Conservation (phyloP, 2,329 filamentous ascomycete genomes). For the Fusarium proliferatum region DNA sequence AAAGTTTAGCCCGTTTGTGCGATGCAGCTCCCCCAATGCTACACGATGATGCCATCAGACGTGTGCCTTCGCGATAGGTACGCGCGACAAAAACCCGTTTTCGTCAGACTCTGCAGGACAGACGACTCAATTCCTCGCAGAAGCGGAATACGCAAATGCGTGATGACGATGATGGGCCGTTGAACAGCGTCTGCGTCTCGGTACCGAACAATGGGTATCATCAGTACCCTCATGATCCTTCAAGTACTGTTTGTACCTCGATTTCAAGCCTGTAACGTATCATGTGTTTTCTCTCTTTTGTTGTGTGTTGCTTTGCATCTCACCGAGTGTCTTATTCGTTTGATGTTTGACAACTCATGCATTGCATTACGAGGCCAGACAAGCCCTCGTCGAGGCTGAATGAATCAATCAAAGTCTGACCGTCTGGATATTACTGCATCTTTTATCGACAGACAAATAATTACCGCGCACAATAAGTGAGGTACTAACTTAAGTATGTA, state of each 20-base stretch:
- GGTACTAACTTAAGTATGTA: background rate
- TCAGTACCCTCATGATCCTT: constrained; percentile 28
- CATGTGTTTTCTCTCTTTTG: constrained; percentile 5
- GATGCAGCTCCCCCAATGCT: constrained; percentile 14
- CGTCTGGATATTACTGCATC: constrained; percentile 9
- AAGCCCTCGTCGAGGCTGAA: background rate
- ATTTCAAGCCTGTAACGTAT: constrained; percentile 3
- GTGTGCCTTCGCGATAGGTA: constrained; percentile 34
- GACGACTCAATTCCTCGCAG: constrained; percentile 17
- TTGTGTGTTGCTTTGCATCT: constrained; percentile 5
- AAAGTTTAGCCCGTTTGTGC: constrained; percentile 15
- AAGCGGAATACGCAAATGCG: constrained; percentile 28
- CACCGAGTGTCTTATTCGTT: constrained; percentile 20
- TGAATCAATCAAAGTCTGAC: background rate
- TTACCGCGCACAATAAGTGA: background rate
- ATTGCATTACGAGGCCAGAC: constrained; percentile 25
- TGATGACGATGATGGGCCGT: constrained; percentile 36
- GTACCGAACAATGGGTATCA: constrained; percentile 40
- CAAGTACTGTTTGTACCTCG: constrained; percentile 10
- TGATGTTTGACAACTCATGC: constrained; percentile 27
- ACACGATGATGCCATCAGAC: constrained; percentile 37
- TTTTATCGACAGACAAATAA: background rate
- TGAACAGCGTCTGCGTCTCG: constrained; percentile 32
- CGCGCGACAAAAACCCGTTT: constrained; percentile 14
- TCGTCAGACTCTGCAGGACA: constrained; percentile 24